Base-by-base conservation (phyloP, 176 grass and related monocot species). In the Ensete ventricosum region DNA sequence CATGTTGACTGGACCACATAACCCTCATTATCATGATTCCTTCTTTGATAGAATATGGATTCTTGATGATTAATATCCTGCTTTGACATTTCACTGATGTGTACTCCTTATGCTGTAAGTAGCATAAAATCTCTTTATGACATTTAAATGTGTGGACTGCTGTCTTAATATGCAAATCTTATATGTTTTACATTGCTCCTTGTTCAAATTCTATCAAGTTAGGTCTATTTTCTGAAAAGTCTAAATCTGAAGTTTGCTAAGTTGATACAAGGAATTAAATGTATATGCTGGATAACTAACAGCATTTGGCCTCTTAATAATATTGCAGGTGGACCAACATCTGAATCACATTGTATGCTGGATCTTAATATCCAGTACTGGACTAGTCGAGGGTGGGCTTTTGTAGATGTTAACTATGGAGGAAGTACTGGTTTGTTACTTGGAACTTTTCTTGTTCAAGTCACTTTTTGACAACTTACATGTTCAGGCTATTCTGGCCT, bases 361-460 rank as follows among this genome's bases (percentile, higher is more conserved):
- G 84, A 93, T 74, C 86, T 93, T 66, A 91, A 85, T 82, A 85
- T 93, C 52, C 95, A 93, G 25, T 98, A 91, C 60, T 98, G 95
- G 95, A 98, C 90, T 85, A 93, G 86, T 85, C 85, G 90, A 87
- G 95, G 95, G 14, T 98, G 95, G 90, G 90, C 88, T 69, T 91
- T 84, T 85, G 84, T 93, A 21, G 94, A 98, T 91, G 94, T 98
- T 83, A 98, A 93, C 76, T 93, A 98, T 64, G 90, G 90, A 53
- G 94, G 94, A 82, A 97, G 93, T 86, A 93, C 88, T 21, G 90
- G 90, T 97, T 80, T 75, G 85, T 83, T n/a, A 20, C 10, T 65
- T 80, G 77, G 26, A 73, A 81, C 70, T 63, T 54, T 58, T 52
- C 11, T 24, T 74, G 55, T 27, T 2, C 74, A 79, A 9, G 3